Evolutionary conservation across 192 early-diverging fungal genomes (phyloP).

Genomic region (Tieghemiomyces parasiticus): DNA sequence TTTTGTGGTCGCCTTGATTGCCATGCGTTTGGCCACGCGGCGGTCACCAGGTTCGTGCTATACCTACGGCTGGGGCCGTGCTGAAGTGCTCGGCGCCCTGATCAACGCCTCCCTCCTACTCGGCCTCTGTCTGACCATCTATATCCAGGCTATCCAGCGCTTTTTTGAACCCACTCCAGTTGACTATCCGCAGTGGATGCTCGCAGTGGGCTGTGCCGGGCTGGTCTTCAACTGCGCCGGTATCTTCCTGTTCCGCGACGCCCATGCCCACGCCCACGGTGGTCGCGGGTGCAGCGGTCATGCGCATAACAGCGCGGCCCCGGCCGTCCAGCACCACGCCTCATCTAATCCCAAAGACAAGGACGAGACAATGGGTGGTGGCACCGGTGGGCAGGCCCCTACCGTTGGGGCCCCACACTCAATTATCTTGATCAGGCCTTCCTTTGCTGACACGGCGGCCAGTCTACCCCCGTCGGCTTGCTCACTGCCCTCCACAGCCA

Average conservation of each 20-base stretch:
- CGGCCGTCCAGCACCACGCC: too few species aligned
- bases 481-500: too few species aligned
- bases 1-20: constrained; percentile 66
- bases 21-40: constrained; percentile 48
- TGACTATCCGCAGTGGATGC: constrained; percentile 51
- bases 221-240: constrained; percentile 66
- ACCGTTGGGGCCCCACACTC: too few species aligned
- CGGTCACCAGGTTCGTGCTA: constrained; percentile 40
- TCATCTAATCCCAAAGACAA: neutral
- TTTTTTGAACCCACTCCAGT: constrained; percentile 57
- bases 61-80: constrained; percentile 83
- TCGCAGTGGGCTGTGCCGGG: constrained; percentile 65
- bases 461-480: too few species aligned
- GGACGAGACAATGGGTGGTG: neutral
- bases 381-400: too few species aligned
- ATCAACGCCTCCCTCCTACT: constrained; percentile 84
- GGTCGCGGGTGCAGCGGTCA: constrained; percentile 18
- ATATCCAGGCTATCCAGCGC: constrained; percentile 73
- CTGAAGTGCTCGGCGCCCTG: constrained; percentile 85
- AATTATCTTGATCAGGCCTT: too few species aligned
- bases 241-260: constrained; percentile 61
- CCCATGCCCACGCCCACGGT: constrained; percentile 39
- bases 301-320: constrained; percentile 17
- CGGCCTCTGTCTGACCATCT: constrained; percentile 78
- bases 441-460: too few species aligned